Conservation (phyloP, 441 rosid genomes). For the Pelargonium australe region DNA sequence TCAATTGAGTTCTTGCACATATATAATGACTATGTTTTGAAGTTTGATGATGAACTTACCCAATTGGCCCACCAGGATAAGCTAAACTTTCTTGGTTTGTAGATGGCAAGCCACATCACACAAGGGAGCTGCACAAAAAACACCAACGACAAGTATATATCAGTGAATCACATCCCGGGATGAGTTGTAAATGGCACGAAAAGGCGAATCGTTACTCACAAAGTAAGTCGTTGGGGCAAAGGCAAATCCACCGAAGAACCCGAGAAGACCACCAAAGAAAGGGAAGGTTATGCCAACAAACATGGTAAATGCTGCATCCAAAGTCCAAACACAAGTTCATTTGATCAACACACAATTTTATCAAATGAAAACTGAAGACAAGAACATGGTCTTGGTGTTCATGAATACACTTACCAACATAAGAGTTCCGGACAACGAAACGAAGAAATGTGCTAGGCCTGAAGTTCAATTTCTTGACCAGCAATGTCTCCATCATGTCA, state of each 20-base stretch:
- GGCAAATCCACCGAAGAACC: conserved; percentile 71
- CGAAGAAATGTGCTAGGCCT: conserved; percentile 36
- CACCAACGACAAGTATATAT: background rate
- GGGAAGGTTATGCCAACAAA: conserved; percentile 52
- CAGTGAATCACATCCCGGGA: background rate
- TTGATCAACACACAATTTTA: background rate
- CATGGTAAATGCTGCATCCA: conserved; percentile 61
- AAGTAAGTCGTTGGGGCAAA: conserved; percentile 68
- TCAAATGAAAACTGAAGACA: no score
- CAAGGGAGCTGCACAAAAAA: conserved; percentile 45
- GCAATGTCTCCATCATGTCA: conserved; percentile 56
- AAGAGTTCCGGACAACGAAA: conserved; percentile 39
- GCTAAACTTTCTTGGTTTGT: conserved; percentile 48
- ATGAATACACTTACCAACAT: conserved; percentile 40
- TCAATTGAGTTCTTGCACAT: background rate
- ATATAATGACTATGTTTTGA: no score
- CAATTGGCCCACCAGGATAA: conserved; percentile 54
- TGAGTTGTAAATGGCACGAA: no score
- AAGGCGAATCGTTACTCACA: conserved; percentile 29
- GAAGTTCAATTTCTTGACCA: conserved; percentile 49
- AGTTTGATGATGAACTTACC: conserved; percentile 25
- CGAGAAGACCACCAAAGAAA: conserved; percentile 66
- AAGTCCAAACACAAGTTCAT: no score
- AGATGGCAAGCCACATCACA: conserved; percentile 52
- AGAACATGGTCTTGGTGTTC: no score